A percentile compares a stretch with the other conserved stretches of the same genome.
Conservation (phyloP, 495 filamentous ascomycete species). For the Endocarpon pusillum region DNA sequence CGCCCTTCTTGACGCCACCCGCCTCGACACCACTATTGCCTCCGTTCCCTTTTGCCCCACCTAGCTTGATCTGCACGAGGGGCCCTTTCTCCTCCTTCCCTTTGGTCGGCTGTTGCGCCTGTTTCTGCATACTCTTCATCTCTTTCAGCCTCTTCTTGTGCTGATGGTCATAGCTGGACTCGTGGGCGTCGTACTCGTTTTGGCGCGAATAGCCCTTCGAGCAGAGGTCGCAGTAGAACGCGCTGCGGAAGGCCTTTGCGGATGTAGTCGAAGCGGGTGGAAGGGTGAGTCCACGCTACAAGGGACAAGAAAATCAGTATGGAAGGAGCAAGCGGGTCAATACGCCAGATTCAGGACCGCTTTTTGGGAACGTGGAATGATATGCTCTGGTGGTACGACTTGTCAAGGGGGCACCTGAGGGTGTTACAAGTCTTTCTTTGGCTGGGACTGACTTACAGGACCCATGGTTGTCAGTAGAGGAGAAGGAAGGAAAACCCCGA, state of each 20-base stretch:
- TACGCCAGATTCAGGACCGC: too few relatives aligned
- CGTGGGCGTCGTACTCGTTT: slow-evolving; percentile 46
- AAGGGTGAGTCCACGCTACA: slow-evolving; percentile 30
- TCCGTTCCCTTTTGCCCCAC: slow-evolving; percentile 2
- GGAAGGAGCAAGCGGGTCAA: too few relatives aligned
- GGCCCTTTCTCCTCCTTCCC: slow-evolving; percentile 1
- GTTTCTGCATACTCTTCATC: slow-evolving; percentile 44
- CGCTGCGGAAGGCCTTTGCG: slow-evolving; percentile 70
- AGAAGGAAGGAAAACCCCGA: too few relatives aligned
- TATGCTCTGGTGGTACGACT: too few relatives aligned
- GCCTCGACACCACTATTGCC: slow-evolving; percentile 5
- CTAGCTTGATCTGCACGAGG: neutral
- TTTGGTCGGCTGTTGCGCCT: slow-evolving; percentile 11
- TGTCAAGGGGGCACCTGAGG: too few relatives aligned
- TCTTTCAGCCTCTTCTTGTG: slow-evolving; percentile 47
- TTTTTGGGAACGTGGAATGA: too few relatives aligned
- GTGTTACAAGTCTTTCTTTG: too few relatives aligned
- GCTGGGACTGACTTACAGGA: too few relatives aligned
- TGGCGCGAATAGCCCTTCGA: slow-evolving; percentile 43
- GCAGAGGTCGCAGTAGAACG: slow-evolving; percentile 63
- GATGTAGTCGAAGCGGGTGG: slow-evolving; percentile 56
- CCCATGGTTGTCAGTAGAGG: too few relatives aligned
- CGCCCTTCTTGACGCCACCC: slow-evolving; percentile 16
- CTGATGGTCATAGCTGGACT: slow-evolving; percentile 43
- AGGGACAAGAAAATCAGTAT: neutral